phyloP scores from a whole-genome alignment of 2,329 filamentous ascomycete species.

The Ceratocystis destructans region DNA sequence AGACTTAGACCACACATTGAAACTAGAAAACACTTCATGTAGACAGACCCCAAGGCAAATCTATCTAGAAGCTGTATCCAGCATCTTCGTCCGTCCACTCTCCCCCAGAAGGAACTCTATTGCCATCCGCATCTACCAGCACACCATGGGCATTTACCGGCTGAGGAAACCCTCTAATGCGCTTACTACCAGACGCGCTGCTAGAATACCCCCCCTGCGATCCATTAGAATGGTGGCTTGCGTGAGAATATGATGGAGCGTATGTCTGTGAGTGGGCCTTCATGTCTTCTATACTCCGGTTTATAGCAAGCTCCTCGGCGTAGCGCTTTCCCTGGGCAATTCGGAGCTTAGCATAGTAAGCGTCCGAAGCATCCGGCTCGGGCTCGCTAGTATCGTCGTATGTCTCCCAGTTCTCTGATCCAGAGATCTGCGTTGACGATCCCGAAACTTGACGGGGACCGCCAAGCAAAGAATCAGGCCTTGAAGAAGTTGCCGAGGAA shows the following conservation, averaged over 20 bases:
- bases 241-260: conserved; percentile 12
- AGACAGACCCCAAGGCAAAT: not conserved
- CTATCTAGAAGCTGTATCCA: conserved; percentile 28
- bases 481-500: conserved; percentile 22
- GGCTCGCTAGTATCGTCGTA: conserved; percentile 75
- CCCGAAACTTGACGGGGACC: conserved; percentile 45
- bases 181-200: not conserved
- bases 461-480: conserved; percentile 14
- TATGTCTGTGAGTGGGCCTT: conserved; percentile 22
- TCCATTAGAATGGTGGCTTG: conserved; percentile 11
- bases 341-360: conserved; percentile 66
- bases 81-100: conserved; percentile 56
- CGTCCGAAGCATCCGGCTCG: conserved; percentile 60
- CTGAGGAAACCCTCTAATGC: conserved; percentile 28
- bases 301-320: conserved; percentile 31
- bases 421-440: conserved; percentile 57
- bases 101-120: conserved; percentile 48
- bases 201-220: not conserved
- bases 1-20: not conserved
- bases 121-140: conserved; percentile 44
- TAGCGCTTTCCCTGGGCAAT: conserved; percentile 37
- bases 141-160: conserved; percentile 34
- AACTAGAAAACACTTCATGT: not conserved
- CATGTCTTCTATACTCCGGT: not conserved
- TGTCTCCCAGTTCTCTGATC: conserved; percentile 95